These are phyloP conservation scores for Brettanomyces naardenensis DNA, from an alignment of 805 yeast species.

Conservation along the genomic window DNA sequence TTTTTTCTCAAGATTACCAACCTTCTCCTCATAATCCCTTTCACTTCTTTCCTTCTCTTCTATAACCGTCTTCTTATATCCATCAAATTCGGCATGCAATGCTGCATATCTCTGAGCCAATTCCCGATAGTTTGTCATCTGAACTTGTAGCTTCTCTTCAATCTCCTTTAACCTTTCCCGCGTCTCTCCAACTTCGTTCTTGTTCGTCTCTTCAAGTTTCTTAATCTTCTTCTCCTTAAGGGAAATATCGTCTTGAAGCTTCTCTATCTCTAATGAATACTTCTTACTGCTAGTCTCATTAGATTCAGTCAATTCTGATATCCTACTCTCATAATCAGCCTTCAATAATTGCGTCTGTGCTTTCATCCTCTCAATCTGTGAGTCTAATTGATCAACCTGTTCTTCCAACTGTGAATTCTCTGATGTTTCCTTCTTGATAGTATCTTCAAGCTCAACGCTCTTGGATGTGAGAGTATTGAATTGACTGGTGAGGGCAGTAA, in stretches of 20 bases:
- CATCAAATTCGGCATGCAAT: neutral
- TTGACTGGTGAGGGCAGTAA: too few species aligned
- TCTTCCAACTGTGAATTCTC: constrained; percentile 6
- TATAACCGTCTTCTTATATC: neutral
- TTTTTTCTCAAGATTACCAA: neutral
- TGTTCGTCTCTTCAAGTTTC: neutral
- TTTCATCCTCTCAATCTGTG: constrained; percentile 1
- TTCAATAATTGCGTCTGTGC: neutral
- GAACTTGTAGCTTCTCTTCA: neutral
- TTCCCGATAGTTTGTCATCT: neutral
- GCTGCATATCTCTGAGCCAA: neutral
- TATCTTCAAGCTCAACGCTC: neutral
- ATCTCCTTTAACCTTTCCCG: neutral
- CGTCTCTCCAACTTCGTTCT: constrained; percentile 1
- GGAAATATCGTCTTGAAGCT: neutral
- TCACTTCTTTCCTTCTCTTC: constrained; percentile 1
- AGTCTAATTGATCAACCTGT: constrained; percentile 7
- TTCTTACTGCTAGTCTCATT: neutral
- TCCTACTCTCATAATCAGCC: neutral
- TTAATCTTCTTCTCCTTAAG: constrained; percentile 1
- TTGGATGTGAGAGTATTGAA: too few species aligned
- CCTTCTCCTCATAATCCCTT: constrained; percentile 1
- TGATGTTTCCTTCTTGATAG: constrained; percentile 6
- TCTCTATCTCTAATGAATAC: neutral
- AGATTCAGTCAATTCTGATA: neutral